These are phyloP conservation scores for Torrubiellomyces zombiae DNA, from an alignment of 2,329 filamentous ascomycete genomes.

Conservation along the genomic window DNA sequence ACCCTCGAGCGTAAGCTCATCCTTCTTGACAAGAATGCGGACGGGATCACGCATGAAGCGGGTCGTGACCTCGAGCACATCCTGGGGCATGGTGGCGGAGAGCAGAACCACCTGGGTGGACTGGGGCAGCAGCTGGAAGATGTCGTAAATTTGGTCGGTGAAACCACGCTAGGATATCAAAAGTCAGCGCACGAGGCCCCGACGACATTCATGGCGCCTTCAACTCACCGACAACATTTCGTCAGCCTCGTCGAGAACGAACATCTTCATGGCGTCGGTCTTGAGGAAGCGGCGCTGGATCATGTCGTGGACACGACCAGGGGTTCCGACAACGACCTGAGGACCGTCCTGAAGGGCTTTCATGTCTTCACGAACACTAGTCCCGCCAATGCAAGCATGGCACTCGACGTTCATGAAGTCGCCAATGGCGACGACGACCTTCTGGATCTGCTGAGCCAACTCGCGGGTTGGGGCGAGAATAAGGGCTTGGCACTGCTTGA, in stretches of 20 bases:
- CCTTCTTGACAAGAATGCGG: constrained; percentile 98
- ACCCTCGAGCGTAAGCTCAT: constrained; percentile 97
- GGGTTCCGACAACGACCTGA: constrained; percentile 94
- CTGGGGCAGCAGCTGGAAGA: constrained; percentile 97
- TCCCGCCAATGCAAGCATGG: constrained; percentile 98
- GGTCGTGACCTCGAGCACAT: constrained; percentile 97
- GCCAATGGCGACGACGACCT: constrained; percentile 95
- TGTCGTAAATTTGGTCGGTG: constrained; percentile 99
- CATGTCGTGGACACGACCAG: constrained; percentile 98
- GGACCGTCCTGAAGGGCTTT: constrained; percentile 91
- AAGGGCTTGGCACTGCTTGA: constrained; percentile 96
- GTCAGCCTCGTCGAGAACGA: constrained; percentile 97
- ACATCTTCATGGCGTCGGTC: constrained; percentile 99
- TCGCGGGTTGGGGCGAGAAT: constrained; percentile 97
- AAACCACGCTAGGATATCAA: too few relatives aligned
- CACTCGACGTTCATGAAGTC: constrained; percentile 99
- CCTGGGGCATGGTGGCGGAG: constrained; percentile 96
- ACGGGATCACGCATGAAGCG: constrained; percentile 99
- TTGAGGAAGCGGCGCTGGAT: constrained; percentile 95
- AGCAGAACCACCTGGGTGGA: constrained; percentile 96
- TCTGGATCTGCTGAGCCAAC: constrained; percentile 98
- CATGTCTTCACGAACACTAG: constrained; percentile 96
- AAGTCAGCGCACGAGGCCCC: too few relatives aligned
- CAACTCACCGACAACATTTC: constrained; percentile 92
- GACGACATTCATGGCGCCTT: too few relatives aligned